phyloP scores from a whole-genome alignment of 768 basidiomycete genomes.

The Royoungia palumana region DNA sequence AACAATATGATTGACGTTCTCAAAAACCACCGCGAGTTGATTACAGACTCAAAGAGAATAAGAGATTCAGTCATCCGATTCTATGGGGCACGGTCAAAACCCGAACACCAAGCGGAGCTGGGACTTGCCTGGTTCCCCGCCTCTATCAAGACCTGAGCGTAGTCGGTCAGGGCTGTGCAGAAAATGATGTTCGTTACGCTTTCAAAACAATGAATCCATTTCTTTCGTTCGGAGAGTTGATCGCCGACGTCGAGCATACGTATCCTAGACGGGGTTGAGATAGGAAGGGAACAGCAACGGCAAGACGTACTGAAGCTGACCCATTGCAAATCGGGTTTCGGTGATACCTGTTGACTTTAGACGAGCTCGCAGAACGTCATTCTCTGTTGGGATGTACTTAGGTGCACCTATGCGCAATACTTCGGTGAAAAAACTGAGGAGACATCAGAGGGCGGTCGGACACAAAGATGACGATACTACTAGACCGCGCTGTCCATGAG shows the following conservation, averaged over 20 bases:
- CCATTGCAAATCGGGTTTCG: constrained; percentile 80
- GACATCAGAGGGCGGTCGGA: background rate
- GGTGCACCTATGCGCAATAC: constrained; percentile 78
- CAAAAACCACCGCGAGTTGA: constrained; percentile 78
- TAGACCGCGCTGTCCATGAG: constrained; percentile 94
- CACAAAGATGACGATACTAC: constrained; percentile 41
- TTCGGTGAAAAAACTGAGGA: constrained; percentile 75
- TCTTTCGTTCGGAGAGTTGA: constrained; percentile 77
- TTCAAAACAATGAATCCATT: constrained; percentile 80
- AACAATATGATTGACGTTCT: constrained; percentile 64
- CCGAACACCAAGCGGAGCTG: background rate
- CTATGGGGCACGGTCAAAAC: constrained; percentile 28
- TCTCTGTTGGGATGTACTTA: constrained; percentile 80
- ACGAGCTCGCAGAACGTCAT: constrained; percentile 82
- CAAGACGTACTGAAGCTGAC: constrained; percentile 51
- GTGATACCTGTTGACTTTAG: constrained; percentile 88
- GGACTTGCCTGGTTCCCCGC: constrained; percentile 38
- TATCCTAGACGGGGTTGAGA: constrained; percentile 32
- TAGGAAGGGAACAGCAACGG: rapidly evolving
- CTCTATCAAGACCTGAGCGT: constrained; percentile 69
- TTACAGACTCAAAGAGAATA: constrained; percentile 71
- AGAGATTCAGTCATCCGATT: constrained; percentile 79
- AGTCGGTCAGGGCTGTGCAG: constrained; percentile 71
- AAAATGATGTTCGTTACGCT: constrained; percentile 78
- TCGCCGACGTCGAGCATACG: constrained; percentile 81